Conservation (phyloP, 1,139 yeast genomes). For the Sugiyamaella novakii region DNA sequence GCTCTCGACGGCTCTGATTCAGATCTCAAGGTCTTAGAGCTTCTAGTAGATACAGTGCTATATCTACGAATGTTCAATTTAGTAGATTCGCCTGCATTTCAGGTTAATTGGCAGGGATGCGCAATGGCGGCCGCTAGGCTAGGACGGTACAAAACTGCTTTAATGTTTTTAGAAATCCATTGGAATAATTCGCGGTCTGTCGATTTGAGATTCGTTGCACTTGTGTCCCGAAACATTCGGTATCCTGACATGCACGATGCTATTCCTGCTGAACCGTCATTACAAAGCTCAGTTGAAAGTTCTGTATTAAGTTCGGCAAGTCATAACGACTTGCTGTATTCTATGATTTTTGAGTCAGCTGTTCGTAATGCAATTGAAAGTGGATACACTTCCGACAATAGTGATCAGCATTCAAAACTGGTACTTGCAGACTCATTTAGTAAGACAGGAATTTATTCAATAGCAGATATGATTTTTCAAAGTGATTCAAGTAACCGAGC, state of each 20-base stretch:
- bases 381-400: conserved; percentile 1
- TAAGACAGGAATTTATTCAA: conserved; percentile 53
- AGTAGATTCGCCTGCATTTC: conserved; percentile 1
- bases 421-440: conserved; percentile 42
- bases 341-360: conserved; percentile 59
- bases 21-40: background rate
- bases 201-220: conserved; percentile 21
- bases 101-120: conserved; percentile 10
- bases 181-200: conserved; percentile 20
- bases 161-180: conserved; percentile 29
- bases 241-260: conserved; percentile 68
- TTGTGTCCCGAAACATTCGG: conserved; percentile 53
- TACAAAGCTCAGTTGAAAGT: conserved; percentile 49
- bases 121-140: conserved; percentile 22
- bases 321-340: conserved; percentile 33
- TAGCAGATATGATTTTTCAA: conserved; percentile 42
- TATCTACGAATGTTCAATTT: conserved; percentile 14
- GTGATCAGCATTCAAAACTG: background rate
- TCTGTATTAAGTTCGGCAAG: conserved; percentile 23
- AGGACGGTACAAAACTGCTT: conserved; percentile 26
- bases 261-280: conserved; percentile 62
- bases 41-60: conserved; percentile 13
- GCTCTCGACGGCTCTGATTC: background rate
- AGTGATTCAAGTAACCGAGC: conserved; percentile 5
- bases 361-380: conserved; percentile 48